Percentiles rank a stretch among this genome's conserved stretches.
phyloP scores from a whole-genome alignment of 768 basidiomycete species.

The Russula virescens region DNA sequence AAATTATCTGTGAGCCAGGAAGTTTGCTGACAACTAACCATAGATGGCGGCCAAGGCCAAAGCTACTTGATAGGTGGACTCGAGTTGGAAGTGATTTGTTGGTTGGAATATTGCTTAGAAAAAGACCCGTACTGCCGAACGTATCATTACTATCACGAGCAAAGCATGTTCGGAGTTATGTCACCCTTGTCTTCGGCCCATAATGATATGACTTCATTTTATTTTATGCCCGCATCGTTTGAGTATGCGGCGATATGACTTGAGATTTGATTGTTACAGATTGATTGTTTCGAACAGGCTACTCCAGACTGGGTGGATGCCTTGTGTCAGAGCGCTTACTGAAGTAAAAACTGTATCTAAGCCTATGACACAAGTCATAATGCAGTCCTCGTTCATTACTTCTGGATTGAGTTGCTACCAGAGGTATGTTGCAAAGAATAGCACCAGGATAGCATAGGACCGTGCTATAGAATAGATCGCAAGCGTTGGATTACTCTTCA shows the following conservation, averaged over 20 bases:
- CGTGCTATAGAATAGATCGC: neutral
- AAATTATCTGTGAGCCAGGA: neutral
- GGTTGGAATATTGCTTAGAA: neutral
- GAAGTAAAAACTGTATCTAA: too few relatives aligned
- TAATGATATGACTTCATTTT: conserved; percentile 7
- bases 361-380: too few relatives aligned
- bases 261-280: neutral
- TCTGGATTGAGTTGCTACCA: too few relatives aligned
- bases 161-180: neutral
- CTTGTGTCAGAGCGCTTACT: neutral
- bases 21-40: neutral
- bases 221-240: neutral
- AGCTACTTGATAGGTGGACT: neutral
- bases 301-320: neutral
- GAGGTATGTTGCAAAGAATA: neutral
- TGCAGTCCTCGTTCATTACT: too few relatives aligned
- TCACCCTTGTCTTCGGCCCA: neutral
- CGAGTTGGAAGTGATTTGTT: neutral
- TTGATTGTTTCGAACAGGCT: neutral
- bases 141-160: neutral
- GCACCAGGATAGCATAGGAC: neutral
- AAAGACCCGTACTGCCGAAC: neutral
- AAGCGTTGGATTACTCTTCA: too few relatives aligned
- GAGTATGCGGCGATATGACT: neutral
- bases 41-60: conserved; percentile 21